Evolutionary conservation across 768 basidiomycete genomes (phyloP).

Genomic region (Punctularia strigosozonata): DNA sequence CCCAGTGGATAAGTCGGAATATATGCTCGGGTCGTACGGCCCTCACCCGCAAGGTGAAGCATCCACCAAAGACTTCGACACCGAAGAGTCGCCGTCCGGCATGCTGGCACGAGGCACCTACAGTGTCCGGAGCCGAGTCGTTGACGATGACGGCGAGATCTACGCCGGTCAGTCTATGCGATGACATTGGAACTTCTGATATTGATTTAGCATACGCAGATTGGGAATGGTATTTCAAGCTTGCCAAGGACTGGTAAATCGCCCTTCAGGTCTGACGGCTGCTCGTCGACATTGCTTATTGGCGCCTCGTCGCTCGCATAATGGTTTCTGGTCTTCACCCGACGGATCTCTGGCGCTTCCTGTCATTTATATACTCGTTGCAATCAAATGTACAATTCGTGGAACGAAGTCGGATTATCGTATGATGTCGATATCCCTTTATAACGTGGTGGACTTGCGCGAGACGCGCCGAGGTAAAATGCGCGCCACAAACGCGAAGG

Average conservation of each 20-base stretch:
- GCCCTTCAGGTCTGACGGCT: too few species aligned
- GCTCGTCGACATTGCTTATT: too few species aligned
- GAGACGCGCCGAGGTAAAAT: too few species aligned
- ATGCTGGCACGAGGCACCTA: conserved; percentile 80
- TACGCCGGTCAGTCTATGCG: conserved; percentile 51
- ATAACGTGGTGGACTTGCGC: too few species aligned
- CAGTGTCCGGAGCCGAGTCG: conserved; percentile 65
- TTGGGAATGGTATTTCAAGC: conserved; percentile 85
- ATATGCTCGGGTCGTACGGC: conserved; percentile 93
- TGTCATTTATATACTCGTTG: too few species aligned
- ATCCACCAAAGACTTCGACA: conserved; percentile 67
- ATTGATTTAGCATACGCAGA: conserved; percentile 29
- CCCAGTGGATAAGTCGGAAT: conserved; percentile 82
- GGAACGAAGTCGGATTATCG: too few species aligned
- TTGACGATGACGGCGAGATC: conserved; percentile 78
- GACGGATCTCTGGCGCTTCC: too few species aligned
- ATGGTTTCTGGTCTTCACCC: conserved; percentile 7
- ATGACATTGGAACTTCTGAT: not conserved
- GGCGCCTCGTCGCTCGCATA: too few species aligned
- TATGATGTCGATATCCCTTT: too few species aligned
- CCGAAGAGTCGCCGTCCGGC: conserved; percentile 60
- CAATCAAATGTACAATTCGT: too few species aligned
- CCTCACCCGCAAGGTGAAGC: conserved; percentile 52
- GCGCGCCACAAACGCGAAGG: too few species aligned
- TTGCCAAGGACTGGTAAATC: conserved; percentile 82